Percentiles rank a stretch among this genome's conserved stretches.
Evolutionary conservation across 345 rosid genomes (phyloP).

Genomic region (Boechera retrofracta): DNA sequence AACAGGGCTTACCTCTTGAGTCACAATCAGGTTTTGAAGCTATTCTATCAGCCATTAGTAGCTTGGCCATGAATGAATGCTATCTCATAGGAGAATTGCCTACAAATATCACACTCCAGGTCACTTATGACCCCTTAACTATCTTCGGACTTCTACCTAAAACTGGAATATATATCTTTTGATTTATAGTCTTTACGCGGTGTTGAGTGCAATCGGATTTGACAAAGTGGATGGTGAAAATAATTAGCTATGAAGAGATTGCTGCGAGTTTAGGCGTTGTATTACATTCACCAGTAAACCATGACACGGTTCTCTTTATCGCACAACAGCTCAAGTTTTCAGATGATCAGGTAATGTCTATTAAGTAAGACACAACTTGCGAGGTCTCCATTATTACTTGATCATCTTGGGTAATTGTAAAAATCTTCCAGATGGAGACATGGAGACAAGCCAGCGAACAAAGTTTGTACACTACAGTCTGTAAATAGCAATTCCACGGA

Average conservation of each 20-base stretch:
- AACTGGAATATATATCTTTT: neutral
- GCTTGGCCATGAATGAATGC: constrained; percentile 70
- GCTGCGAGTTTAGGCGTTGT: constrained; percentile 64
- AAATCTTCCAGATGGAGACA: constrained; percentile 62
- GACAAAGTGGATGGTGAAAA: constrained; percentile 62
- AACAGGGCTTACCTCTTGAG: constrained; percentile 71
- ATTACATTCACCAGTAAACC: constrained; percentile 48
- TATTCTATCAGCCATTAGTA: constrained; percentile 58
- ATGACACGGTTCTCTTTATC: constrained; percentile 57
- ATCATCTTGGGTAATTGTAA: neutral
- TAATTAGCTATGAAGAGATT: constrained; percentile 55
- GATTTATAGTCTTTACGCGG: neutral
- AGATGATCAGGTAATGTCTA: constrained; percentile 74
- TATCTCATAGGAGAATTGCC: constrained; percentile 79
- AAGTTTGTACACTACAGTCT: constrained; percentile 39
- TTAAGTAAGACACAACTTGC: neutral
- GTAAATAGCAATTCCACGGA: constrained; percentile 41
- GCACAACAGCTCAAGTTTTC: constrained; percentile 84
- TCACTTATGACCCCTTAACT: constrained; percentile 27
- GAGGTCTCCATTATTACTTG: neutral
- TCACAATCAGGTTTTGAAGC: constrained; percentile 70
- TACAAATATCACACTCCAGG: constrained; percentile 61
- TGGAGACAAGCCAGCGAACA: constrained; percentile 65
- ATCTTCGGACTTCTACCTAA: constrained; percentile 14
- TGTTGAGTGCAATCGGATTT: constrained; percentile 53